Base-by-base conservation (phyloP, 2,329 filamentous ascomycete genomes). In the Mycosphaerella sp. region DNA sequence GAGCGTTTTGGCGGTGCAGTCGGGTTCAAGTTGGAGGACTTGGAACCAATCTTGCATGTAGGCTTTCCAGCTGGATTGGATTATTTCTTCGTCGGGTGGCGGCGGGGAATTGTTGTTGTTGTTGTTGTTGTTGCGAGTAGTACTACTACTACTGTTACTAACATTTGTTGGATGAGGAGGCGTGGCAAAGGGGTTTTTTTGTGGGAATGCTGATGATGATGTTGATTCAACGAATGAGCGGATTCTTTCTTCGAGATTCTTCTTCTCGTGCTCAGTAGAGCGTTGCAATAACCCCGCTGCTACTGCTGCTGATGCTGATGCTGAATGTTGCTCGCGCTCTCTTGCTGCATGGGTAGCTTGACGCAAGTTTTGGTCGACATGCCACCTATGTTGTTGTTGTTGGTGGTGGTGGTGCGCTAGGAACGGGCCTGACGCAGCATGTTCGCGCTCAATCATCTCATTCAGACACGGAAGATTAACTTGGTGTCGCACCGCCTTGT, bases 31-130 rank as follows among this genome's bases (percentile, higher is more conserved):
- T 10, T 23, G 45, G 26, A 48, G 45, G n/a, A 53, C 43, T 10
- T 32, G 12, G n/a, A 47, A 45, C 51, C 51, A 53, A 3, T 41
- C 26, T n/a, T 40, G 36, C 44, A 47, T 47, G 29, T 53, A 53
- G 2, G 31, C 17, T 8, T n/a, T 21, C 51, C 51, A 53, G 44
- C 51, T 48, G 14, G 48, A 38, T n/a, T 51, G 48, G 6, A 44
- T 34, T 11, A 23, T 43, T 12, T 51, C 31, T 21, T 45, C 45
- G 34, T 39, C 32, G 3, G 48, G 40, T 21, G 11, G 31, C 23
- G 4, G 8, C 14, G 14, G 14, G 14, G 14, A 17, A 17, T 17
- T 17, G 14, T 17, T 17, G 14, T 17, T 17, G 1, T 17, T 17
- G 1, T 17, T 17, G n/a, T 10, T 12, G 44, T 31, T 14, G 6